Evolutionary conservation across 805 yeast species (phyloP).

Genomic region (Dipodascus geniculatus): DNA sequence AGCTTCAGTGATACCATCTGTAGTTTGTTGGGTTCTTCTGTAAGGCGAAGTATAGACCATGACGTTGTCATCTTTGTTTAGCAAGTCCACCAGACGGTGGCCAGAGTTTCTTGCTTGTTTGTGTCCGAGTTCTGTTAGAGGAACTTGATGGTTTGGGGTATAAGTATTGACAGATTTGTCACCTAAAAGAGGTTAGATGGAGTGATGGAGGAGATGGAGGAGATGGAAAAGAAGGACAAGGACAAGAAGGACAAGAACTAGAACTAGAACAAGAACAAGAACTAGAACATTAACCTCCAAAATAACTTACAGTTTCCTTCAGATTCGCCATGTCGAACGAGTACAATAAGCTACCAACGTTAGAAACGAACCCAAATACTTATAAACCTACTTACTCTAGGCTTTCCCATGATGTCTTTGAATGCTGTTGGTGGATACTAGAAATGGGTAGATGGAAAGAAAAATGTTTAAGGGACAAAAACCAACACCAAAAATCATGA

Average conservation of each 20-base stretch:
- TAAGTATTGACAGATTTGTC: slow-evolving; percentile 71
- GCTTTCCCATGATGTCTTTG: slow-evolving; percentile 27
- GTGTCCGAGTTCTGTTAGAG: slow-evolving; percentile 62
- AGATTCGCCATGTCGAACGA: slow-evolving; percentile 87
- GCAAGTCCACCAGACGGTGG: slow-evolving; percentile 21
- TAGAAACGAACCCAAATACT: neutral
- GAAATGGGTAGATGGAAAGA: neutral
- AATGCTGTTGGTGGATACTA: neutral
- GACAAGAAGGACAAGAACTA: no score
- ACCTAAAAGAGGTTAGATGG: slow-evolving; percentile 17
- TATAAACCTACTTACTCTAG: slow-evolving; percentile 27
- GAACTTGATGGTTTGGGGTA: slow-evolving; percentile 71
- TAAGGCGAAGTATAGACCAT: slow-evolving; percentile 83
- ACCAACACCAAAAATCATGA: neutral
- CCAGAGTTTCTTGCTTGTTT: slow-evolving; percentile 30
- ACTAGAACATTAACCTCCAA: neutral
- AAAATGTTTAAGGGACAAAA: neutral
- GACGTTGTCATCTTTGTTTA: slow-evolving; percentile 42
- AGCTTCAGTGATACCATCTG: slow-evolving; percentile 55
- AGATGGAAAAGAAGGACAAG: no score
- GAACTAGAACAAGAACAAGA: no score
- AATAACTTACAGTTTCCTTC: slow-evolving; percentile 54
- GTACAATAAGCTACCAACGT: slow-evolving; percentile 44
- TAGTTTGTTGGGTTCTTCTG: slow-evolving; percentile 70
- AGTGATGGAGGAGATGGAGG: no score